Conservation (phyloP, 169 alveolate species). For the Babesia ovata region DNA sequence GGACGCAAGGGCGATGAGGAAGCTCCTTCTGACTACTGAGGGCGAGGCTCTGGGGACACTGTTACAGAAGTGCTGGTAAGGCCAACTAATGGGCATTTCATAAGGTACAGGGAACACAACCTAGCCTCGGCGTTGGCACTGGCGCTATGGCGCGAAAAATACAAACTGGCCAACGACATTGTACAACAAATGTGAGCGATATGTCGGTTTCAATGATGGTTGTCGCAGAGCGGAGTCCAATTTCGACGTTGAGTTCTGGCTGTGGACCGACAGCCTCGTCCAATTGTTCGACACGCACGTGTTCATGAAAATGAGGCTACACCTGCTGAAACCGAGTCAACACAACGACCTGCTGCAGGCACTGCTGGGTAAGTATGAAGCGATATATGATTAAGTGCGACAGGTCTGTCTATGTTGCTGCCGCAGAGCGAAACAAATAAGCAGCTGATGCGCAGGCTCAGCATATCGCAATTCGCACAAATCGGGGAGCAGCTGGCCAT, state of each 20-base stretch:
- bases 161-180: conserved; percentile 67
- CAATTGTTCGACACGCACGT: conserved; percentile 76
- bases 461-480: conserved; percentile 54
- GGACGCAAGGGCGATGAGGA: conserved; percentile 74
- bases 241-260: conserved; percentile 63
- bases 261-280: conserved; percentile 71
- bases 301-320: conserved; percentile 74
- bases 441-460: conserved; percentile 61
- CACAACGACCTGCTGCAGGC: conserved; percentile 74
- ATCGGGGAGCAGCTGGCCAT: conserved; percentile 27
- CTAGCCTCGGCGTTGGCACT: conserved; percentile 73
- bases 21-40: conserved; percentile 57
- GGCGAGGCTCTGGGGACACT: conserved; percentile 54
- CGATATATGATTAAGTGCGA: no score
- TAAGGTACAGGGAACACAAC: conserved; percentile 36
- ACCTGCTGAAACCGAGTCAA: conserved; percentile 70
- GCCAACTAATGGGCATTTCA: no score
- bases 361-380: conserved; percentile 52
- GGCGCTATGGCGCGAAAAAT: conserved; percentile 77
- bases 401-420: conserved; percentile 67
- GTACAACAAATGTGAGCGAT: conserved; percentile 46
- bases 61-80: conserved; percentile 72
- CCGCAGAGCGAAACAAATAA: conserved; percentile 67
- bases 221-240: conserved; percentile 23
- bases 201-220: not conserved